Base-by-base conservation (phyloP, 225 moss, liverwort and hornwort genomes). In the Pseudoscleropodium purum region DNA sequence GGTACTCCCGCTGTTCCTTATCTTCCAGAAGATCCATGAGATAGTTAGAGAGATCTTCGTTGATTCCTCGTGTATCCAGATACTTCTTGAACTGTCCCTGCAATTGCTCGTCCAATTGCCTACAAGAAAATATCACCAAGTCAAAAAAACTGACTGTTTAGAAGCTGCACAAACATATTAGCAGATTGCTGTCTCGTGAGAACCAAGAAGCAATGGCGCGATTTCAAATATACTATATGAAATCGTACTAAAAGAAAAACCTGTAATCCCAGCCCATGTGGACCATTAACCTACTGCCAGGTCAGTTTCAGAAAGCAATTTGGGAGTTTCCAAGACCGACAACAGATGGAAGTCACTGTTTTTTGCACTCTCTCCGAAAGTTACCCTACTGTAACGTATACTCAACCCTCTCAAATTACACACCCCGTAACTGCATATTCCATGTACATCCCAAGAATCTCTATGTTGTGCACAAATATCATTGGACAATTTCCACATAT, bases 1-100 rank as follows among this genome's bases (percentile, higher is more conserved):
- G 79, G 79, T 94, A 94, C 88, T 94, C 94, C n/a, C 94, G 91
- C 81, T 92, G 92, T 82, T 94, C 94, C 87, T 94, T 94, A 59
- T 94, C 94, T 86, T 94, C 94, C 87, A 94, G 81, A 51, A 94
- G 93, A 85, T 94, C 94, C 87, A 94, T 47, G 31, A 94, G 89
- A 90, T 94, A 94, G 86, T 93, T 94, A 4, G 93, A 57, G 57
- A 94, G 93, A 37, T 94, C 92, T 36, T 92, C 92, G 70, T 94
- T 94, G 47, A 94, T 89, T 37, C 94, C 93, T 91, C 94, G 91
- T 14, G 87, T 64, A 88, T 90, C 92, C 87, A 94, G 64, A 69
- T 93, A 94, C 79, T 82, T 93, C 87, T 92, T 94, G 67, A 94
- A 93, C 90, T 93, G 93, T 68, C 49, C 89, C 92, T 94, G 94